These are phyloP conservation scores for Quercus rubra DNA, from an alignment of 306 rosid genomes.

Conservation along the genomic window DNA sequence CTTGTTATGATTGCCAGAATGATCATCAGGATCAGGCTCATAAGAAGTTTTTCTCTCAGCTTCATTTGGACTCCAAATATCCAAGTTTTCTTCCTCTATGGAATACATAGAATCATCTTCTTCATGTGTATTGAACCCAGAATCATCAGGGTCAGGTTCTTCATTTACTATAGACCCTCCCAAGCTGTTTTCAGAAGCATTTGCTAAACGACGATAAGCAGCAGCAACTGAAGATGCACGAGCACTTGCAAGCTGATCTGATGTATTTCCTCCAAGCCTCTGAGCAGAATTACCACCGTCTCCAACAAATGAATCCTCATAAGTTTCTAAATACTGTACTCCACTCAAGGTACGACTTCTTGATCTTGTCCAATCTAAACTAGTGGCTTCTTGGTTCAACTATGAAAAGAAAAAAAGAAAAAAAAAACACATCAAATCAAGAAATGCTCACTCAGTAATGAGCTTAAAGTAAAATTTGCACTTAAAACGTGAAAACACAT, in stretches of 20 bases:
- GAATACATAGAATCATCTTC: constrained; percentile 25
- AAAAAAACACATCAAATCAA: constrained; percentile 26
- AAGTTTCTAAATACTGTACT: constrained; percentile 38
- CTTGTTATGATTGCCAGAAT: constrained; percentile 24
- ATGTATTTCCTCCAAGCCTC: constrained; percentile 74
- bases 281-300: constrained; percentile 42
- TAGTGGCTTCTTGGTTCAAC: constrained; percentile 85
- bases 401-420: neutral
- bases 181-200: constrained; percentile 32
- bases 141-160: constrained; percentile 49
- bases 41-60: constrained; percentile 23
- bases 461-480: neutral
- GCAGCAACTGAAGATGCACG: constrained; percentile 77
- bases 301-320: constrained; percentile 33
- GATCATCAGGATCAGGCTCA: constrained; percentile 62
- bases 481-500: neutral
- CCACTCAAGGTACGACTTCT: constrained; percentile 70
- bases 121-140: constrained; percentile 18
- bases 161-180: constrained; percentile 38
- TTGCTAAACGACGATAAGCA: constrained; percentile 58
- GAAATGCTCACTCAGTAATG: neutral
- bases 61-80: constrained; percentile 20
- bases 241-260: constrained; percentile 48
- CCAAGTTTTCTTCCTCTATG: constrained; percentile 22
- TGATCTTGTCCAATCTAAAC: constrained; percentile 93